These are phyloP conservation scores for Linnemannia hyalina DNA, from an alignment of 192 early-diverging fungal genomes.

Conservation along the genomic window DNA sequence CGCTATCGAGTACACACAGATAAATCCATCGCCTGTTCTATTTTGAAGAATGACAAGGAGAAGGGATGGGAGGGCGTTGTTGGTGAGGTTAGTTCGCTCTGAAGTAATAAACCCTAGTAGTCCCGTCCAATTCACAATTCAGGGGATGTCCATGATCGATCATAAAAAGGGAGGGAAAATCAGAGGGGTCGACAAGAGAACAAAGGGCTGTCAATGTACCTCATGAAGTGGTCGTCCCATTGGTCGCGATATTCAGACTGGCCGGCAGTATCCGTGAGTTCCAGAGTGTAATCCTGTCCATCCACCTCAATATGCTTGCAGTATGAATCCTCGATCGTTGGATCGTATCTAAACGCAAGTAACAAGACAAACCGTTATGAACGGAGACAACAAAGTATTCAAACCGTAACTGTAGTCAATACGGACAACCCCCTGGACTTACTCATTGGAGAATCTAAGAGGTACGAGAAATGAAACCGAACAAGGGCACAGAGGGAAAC, in stretches of 20 bases:
- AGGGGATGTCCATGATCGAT: neutral
- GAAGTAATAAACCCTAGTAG: neutral
- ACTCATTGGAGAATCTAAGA: neutral
- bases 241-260: constrained; percentile 82
- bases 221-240: constrained; percentile 48
- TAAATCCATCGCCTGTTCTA: constrained; percentile 88
- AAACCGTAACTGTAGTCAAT: neutral
- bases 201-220: constrained; percentile 8
- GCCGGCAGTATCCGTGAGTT: constrained; percentile 87
- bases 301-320: constrained; percentile 82
- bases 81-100: neutral
- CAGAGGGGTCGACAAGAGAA: neutral
- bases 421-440: neutral
- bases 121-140: no score
- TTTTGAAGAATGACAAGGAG: constrained; percentile 18
- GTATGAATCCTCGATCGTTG: constrained; percentile 68
- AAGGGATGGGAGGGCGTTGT: neutral
- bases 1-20: constrained; percentile 86
- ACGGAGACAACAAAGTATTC: neutral
- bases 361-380: constrained; percentile 14
- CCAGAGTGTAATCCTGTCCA: constrained; percentile 75
- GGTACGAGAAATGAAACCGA: neutral
- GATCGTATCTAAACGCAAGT: constrained; percentile 12
- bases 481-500: neutral
- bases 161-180: constrained; percentile 1